These are phyloP conservation scores for Fusarium multiceps DNA, from an alignment of 2,329 filamentous ascomycete genomes.

Conservation along the genomic window DNA sequence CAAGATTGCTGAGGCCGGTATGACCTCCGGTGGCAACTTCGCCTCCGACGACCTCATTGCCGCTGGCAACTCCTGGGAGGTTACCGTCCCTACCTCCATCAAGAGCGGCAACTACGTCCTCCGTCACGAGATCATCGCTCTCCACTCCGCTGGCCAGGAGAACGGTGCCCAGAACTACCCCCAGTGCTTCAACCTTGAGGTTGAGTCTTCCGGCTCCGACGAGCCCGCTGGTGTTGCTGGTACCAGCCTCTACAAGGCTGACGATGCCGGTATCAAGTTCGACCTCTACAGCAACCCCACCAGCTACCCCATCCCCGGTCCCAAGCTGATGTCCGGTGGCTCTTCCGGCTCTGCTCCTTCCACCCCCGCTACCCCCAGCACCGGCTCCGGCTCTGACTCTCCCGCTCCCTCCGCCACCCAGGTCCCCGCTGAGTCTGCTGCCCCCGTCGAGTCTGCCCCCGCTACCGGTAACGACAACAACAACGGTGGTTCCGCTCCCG, in stretches of 20 bases:
- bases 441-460: conserved; percentile 16
- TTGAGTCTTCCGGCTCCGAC: no score
- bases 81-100: conserved; percentile 51
- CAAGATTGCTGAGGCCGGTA: conserved; percentile 71
- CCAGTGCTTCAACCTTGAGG: conserved; percentile 58
- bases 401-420: no score
- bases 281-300: no score
- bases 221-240: no score
- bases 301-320: no score
- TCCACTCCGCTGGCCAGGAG: conserved; percentile 56
- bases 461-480: conserved; percentile 14
- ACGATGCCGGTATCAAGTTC: no score
- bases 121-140: conserved; percentile 64
- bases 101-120: conserved; percentile 59
- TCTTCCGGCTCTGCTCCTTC: no score
- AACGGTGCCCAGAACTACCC: conserved; percentile 65
- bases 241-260: no score
- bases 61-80: conserved; percentile 51
- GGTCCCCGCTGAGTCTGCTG: conserved; percentile 10
- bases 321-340: no score
- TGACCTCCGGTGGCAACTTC: conserved; percentile 50
- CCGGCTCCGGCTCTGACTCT: no score
- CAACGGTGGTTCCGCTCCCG: conserved; percentile 11
- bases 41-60: conserved; percentile 56
- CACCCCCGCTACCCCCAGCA: no score